A percentile compares a stretch with the other conserved stretches of the same genome.
Conservation (phyloP, 805 yeast species). For the Ogataea glucozyma region DNA sequence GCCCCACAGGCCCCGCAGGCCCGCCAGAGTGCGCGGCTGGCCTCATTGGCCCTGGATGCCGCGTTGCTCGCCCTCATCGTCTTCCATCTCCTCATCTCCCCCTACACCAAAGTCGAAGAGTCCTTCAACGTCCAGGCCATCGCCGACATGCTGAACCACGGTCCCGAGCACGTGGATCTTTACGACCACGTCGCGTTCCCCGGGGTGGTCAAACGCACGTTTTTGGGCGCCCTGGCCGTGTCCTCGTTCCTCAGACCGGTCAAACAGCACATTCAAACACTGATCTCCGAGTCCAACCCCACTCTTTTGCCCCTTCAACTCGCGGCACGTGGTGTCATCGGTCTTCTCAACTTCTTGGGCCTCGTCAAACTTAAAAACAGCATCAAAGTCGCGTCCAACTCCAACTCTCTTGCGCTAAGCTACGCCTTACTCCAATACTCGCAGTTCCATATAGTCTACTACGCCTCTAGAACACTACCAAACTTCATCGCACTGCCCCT, state of each 20-base stretch:
- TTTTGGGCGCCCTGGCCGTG: constrained; percentile 65
- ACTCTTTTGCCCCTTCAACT: constrained; percentile 46
- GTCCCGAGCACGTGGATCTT: constrained; percentile 43
- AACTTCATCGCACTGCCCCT: constrained; percentile 82
- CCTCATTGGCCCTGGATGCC: constrained; percentile 18
- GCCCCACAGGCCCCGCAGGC: too few species aligned
- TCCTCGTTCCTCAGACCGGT: constrained; percentile 47
- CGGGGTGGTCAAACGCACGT: constrained; percentile 87
- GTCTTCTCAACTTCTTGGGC: constrained; percentile 56
- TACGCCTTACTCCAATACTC: constrained; percentile 57
- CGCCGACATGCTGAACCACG: constrained; percentile 74
- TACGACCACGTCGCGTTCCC: constrained; percentile 83
- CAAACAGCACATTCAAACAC: neutral
- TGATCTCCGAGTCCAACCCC: constrained; percentile 6
- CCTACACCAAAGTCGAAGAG: constrained; percentile 92
- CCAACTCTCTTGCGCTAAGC: constrained; percentile 48
- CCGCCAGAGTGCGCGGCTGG: neutral
- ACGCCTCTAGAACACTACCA: constrained; percentile 85
- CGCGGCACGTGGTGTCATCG: constrained; percentile 60
- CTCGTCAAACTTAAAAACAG: constrained; percentile 52
- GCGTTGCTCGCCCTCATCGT: constrained; percentile 48
- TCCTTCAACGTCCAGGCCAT: constrained; percentile 89
- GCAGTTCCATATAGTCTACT: constrained; percentile 80
- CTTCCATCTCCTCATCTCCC: constrained; percentile 58
- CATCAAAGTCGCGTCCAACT: constrained; percentile 29